Evolutionary conservation across 2,329 filamentous ascomycete genomes (phyloP), one percentile per base, ranked within the genome.

Genomic region (Aspergillus novofumigatus): DNA sequence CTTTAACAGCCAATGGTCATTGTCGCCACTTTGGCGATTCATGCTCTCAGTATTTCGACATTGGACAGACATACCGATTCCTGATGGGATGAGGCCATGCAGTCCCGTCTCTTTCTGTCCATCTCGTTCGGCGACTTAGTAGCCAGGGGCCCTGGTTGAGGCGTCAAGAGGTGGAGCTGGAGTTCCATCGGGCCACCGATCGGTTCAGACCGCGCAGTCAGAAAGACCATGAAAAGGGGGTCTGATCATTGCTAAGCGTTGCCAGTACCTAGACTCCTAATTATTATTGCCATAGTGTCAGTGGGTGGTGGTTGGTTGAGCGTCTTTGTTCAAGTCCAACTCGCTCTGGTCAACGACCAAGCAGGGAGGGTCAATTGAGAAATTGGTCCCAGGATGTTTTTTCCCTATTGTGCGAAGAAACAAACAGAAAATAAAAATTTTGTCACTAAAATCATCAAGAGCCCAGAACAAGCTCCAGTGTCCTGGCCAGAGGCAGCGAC

Each of bases 101-200:
- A 17, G 32, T 38, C 14, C 14, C 14, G 32, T 38, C n/a, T 44
- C 41, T 1, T 47, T 23, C 44, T 23, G 21, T 47, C 20, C 4
- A 14, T 8, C 23, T 21, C 7, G 42, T 45, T 20, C 42, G 42
- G n/a, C 41, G 20, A 14, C 8, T 23, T 6, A 47, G 23, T 25
- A 14, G 11, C 10, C 44, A 20, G 49, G 29, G 8, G 23, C 17
- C 17, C 7, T 14, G 41, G 41, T 44, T 9, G 21, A 20, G n/a
- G 41, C 41, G 47, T 28, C n/a, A 4, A 9, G 47, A n/a, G 17
- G 47, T 49, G 47, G 47, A 49, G 28, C 45, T 49, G 55, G 55
- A 57, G 51, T 49, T 51, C 55, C 55, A 48, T 48, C 55, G 55
- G 55, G 45, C 20, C 50, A 49, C 41, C 57, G 57, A 48, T 51